phyloP scores from a whole-genome alignment of 257 asterid species.

The Nicotiana benthamiana region DNA sequence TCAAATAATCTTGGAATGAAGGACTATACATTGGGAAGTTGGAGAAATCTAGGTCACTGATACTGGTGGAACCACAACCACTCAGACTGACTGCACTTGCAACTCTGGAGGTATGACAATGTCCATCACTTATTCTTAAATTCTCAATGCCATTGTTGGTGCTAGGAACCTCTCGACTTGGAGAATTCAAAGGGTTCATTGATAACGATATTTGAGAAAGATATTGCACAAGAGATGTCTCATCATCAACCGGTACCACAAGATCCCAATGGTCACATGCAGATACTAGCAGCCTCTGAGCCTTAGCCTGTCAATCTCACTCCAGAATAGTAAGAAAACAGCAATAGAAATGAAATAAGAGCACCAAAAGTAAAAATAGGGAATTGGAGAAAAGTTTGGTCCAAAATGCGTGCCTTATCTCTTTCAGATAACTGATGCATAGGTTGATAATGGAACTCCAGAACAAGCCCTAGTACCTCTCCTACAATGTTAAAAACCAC shows the following conservation, averaged over 20 bases:
- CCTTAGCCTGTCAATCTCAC: slow-evolving; percentile 26
- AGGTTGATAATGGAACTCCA: slow-evolving; percentile 9
- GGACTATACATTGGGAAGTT: slow-evolving; percentile 3
- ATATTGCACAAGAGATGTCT: slow-evolving; percentile 15
- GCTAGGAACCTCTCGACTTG: not conserved
- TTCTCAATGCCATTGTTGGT: not conserved
- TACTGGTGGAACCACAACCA: not conserved
- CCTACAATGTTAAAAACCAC: slow-evolving; percentile 45
- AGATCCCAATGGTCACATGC: slow-evolving; percentile 28
- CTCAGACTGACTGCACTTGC: not conserved
- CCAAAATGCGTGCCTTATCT: slow-evolving; percentile 31
- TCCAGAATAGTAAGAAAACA: not conserved
- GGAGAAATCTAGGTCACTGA: not conserved
- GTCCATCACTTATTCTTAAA: not conserved
- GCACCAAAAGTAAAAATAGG: not conserved
- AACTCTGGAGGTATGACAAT: not conserved
- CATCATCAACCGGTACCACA: slow-evolving; percentile 18
- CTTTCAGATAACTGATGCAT: slow-evolving; percentile 17
- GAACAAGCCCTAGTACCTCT: slow-evolving; percentile 18
- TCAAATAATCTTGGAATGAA: not conserved
- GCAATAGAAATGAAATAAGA: not conserved
- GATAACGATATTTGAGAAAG: not conserved
- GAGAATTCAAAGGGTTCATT: not conserved
- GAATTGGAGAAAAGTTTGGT: not conserved
- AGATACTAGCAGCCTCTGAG: slow-evolving; percentile 22